Conservation (phyloP, 345 rosid species). For the Camelina sativa region DNA sequence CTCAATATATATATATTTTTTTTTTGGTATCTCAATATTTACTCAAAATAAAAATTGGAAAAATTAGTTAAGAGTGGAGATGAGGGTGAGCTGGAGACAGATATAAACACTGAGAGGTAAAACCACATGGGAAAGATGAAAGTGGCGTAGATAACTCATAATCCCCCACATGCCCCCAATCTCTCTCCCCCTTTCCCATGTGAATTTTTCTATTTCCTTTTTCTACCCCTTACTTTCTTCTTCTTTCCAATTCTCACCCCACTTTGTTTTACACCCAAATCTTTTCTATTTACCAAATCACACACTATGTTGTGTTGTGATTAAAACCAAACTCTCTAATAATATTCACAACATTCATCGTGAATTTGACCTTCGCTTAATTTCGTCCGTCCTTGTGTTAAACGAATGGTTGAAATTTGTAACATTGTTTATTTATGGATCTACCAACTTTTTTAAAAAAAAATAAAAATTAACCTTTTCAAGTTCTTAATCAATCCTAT, state of each 20-base stretch:
- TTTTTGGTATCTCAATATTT: not conserved
- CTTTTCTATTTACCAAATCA: not conserved
- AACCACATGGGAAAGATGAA: too few relatives aligned
- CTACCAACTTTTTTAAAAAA: conserved; percentile 29
- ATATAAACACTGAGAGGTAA: too few relatives aligned
- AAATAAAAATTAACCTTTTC: conserved; percentile 27
- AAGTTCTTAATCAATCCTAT: conserved; percentile 22
- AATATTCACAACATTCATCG: not conserved
- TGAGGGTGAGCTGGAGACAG: too few relatives aligned
- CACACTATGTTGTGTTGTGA: not conserved
- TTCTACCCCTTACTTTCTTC: conserved; percentile 13
- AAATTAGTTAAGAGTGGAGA: too few relatives aligned
- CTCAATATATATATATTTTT: too few relatives aligned
- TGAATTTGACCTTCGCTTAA: conserved; percentile 14
- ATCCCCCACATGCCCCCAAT: conserved; percentile 11
- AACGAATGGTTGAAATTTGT: conserved; percentile 6
- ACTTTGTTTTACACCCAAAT: not conserved
- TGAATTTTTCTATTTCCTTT: conserved; percentile 25
- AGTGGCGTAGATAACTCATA: conserved; percentile 26
- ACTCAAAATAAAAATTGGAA: too few relatives aligned
- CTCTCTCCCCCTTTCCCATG: conserved; percentile 10
- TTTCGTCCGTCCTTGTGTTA: not conserved
- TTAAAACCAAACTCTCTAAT: not conserved
- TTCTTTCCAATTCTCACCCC: not conserved
- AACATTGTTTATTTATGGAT: conserved; percentile 10